Evolutionary conservation across 176 grass and related monocot species (phyloP).

Genomic region (Eremochloa ophiuroides): DNA sequence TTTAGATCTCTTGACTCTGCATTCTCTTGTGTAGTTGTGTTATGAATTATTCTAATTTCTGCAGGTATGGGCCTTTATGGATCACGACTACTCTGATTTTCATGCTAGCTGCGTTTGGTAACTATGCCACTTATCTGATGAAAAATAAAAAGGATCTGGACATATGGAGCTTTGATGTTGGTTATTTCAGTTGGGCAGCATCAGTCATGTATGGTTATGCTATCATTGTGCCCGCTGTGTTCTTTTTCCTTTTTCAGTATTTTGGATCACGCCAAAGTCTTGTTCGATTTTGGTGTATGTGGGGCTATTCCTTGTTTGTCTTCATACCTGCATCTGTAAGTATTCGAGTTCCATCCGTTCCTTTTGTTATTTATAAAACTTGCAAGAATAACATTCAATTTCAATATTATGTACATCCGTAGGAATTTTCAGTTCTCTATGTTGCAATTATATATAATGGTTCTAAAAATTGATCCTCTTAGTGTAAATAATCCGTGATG

Average conservation of each 20-base stretch:
- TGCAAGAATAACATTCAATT: background rate
- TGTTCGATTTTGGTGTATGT: conserved; percentile 88
- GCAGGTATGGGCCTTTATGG: conserved; percentile 88
- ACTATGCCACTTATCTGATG: conserved; percentile 81
- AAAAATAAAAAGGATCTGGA: conserved; percentile 57
- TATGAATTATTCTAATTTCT: conserved; percentile 8
- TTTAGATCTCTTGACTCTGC: background rate
- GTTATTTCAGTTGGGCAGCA: conserved; percentile 87
- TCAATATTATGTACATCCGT: background rate
- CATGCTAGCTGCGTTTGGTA: conserved; percentile 75
- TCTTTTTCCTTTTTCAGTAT: conserved; percentile 92
- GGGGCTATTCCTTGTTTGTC: conserved; percentile 96
- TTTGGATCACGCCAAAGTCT: conserved; percentile 73
- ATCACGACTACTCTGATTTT: conserved; percentile 89
- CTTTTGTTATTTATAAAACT: conserved; percentile 8
- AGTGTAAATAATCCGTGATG: background rate
- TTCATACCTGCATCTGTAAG: conserved; percentile 90
- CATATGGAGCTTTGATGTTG: conserved; percentile 87
- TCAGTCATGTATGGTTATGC: conserved; percentile 87
- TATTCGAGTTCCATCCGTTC: conserved; percentile 16
- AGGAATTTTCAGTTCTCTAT: background rate
- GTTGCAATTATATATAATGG: conserved; percentile 5
- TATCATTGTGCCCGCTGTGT: conserved; percentile 62
- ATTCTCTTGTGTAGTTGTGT: background rate
- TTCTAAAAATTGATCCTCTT: background rate